Base-by-base conservation (phyloP, 331 rosid genomes). In the Stylosanthes scabra region DNA sequence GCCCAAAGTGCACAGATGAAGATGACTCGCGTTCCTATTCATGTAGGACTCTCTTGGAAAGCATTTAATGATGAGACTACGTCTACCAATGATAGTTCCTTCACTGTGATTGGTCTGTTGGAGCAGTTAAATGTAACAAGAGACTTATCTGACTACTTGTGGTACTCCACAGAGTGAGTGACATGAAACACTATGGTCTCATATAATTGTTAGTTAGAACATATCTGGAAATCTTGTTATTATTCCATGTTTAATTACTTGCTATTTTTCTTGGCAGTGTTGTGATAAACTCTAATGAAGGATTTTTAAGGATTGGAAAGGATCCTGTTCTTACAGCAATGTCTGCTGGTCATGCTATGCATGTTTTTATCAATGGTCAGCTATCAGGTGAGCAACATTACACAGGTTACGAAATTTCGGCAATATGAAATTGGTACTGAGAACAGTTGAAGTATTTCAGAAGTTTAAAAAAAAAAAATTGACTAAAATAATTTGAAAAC, bases 101-200 rank as follows among this genome's bases (percentile, higher is more conserved):
- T 91, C 78, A 90, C 97, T 0, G 84, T 77, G 45, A 80, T 72
- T 5, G 97, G 97, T 57, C 80, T 95, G 69, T 83, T 91, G 81
- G 99, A 95, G 80, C 97, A 95, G 86, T 80, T 95, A 76, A 95
- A 95, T 82, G 87, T 92, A 78, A 95, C 99, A 29, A 87, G 99
- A 75, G 99, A 95, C 81, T 74, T 83, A 58, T 81, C 99, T 31
- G 99, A 95, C 72, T 91, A 95, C 77, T 80, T 95, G 89, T 95
- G 99, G 99, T 95, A 95, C 87, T 74, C 89, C 50, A 95, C 99
- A 82, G 99, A 95, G 99, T 95, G 83, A 91, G 99, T 94, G 71
- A 68, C 74, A 59, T 28, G 45, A 55, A 66, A 59, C 62, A 16
- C 27, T 68, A 27, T 63, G 6, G 47, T 70, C 9, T 49, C 20